Evolutionary conservation across 2,329 filamentous ascomycete species (phyloP), one percentile per base, ranked within the genome.

Genomic region (Colletotrichum incanum): DNA sequence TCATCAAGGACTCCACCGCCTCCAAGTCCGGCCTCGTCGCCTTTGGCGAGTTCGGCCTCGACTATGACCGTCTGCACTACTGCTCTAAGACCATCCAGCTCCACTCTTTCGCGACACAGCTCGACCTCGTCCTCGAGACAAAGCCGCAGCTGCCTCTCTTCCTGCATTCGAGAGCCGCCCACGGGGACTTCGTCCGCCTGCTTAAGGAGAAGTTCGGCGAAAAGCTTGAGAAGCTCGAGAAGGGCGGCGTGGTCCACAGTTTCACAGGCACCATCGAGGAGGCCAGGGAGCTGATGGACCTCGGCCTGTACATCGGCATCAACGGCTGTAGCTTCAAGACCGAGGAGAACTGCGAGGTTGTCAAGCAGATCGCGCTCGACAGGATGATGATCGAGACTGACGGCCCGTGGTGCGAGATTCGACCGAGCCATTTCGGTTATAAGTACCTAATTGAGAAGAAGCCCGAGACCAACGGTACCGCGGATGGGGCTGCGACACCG

Each of bases 321-420:
- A 99, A 99, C 79, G 96, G 96, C 5, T 99, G 96, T 82, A 97
- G 94, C 78, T 90, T 99, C 86, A 99, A 98, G 87, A 98, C 94
- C 7, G 92, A 89, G 14, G 94, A 98, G 80, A 99, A 98, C 77
- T 90, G 97, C 50, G 92, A 89, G 18, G 95, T 98, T 3, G 94
- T 98, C 14, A 91, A 88, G 74, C 89, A 92, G 72, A 91, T 98
- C 49, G 93, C 92, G 14, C 84, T 99, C 14, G 91, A 95, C 67
- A 85, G 92, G 58, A 82, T 99, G 65, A 97, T 98, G 88, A 91
- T 99, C 59, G 96, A 99, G 86, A 99, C 96, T 0, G 96, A 99
- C 80, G 96, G 96, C 2, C 96, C 96, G 3, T 99, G 96, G 93
- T 99, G 96, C 79, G 96, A 99, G 81, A 96, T 99, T 71, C 88